Evolutionary conservation across 2,329 filamentous ascomycete species (phyloP), one percentile per base, ranked within the genome.

Genomic region (Cryphonectria japonica): DNA sequence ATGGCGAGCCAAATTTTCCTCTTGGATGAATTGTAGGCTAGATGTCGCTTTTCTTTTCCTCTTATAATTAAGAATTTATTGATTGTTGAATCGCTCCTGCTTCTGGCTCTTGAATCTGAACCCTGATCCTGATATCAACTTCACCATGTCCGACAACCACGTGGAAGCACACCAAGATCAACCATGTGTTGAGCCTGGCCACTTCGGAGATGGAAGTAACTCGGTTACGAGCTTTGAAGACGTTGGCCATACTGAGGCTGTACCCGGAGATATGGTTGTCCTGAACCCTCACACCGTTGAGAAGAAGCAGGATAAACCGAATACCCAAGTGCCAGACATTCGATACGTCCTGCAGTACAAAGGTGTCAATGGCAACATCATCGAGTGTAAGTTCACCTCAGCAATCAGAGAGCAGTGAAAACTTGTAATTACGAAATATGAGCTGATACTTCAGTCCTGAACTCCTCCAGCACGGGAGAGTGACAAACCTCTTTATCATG

Each of bases 311-410:
- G n/a, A 64, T 32, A 39, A 32, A 19, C 11, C 13, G 14, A 32
- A 50, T 19, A 75, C 11, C 22, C 75, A 80, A n/a, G 77, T 80
- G 9, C 81, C 82, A 2, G 80, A 84, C 57, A 76, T 85, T 19
- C 77, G 82, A 62, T 83, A 85, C 71, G 78, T 83, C 3, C 76
- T 85, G 46, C 80, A 81, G 69, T 83, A 83, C 73, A 76, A 80
- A 61, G 78, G 77, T 16, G 73, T 76, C 62, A 75, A 73, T 22
- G 80, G 81, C 52, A 78, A 76, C 14, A 54, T 81, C 26, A 73
- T 82, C 37, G 79, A 83, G 67, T 74, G 83, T 83, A 73, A 78
- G 80, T 75, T 11, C 14, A 32, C 34, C n/a, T 22, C 1, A 7
- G 5, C 14, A n/a, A 57, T 6, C 13, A 13, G 3, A 32, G 2